Conservation (phyloP, 176 grass and related monocot species). For the Thinopyrum elongatum region DNA sequence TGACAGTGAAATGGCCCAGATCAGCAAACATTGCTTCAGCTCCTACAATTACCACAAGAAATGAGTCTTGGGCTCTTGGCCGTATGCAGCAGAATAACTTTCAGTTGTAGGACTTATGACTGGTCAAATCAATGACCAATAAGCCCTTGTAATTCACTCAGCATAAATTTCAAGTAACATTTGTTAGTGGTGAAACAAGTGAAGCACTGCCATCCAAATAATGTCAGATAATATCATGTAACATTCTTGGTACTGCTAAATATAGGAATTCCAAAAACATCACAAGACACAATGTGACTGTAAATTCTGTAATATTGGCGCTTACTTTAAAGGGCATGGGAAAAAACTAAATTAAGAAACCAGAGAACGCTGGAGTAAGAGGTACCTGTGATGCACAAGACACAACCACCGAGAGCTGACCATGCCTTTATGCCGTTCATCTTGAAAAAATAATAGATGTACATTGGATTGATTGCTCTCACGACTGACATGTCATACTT, state of each 20-base stretch:
- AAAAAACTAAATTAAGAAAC: neutral
- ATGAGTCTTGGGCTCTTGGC: neutral
- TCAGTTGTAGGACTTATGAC: neutral
- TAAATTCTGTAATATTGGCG: neutral
- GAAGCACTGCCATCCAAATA: neutral
- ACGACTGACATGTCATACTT: slow-evolving; percentile 85
- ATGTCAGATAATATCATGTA: neutral
- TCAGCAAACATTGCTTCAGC: slow-evolving; percentile 99
- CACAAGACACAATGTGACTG: neutral
- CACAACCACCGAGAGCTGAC: slow-evolving; percentile 97
- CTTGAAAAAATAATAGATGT: slow-evolving; percentile 89
- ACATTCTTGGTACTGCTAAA: neutral
- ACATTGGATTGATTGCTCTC: slow-evolving; percentile 83
- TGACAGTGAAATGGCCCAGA: slow-evolving; percentile 97
- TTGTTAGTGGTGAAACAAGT: neutral
- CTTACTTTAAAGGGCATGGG: neutral
- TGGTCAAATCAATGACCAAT: neutral
- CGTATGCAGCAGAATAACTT: neutral
- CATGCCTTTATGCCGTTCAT: slow-evolving; percentile 78
- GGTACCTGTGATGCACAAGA: slow-evolving; percentile 94
- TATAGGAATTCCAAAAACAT: slow-evolving; percentile 4
- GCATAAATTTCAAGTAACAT: neutral
- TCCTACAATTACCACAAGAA: slow-evolving; percentile 61
- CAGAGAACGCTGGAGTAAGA: neutral
- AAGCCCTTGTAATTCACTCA: neutral